Conservation (phyloP, 192 early-diverging fungal species). For the Podila verticillata region DNA sequence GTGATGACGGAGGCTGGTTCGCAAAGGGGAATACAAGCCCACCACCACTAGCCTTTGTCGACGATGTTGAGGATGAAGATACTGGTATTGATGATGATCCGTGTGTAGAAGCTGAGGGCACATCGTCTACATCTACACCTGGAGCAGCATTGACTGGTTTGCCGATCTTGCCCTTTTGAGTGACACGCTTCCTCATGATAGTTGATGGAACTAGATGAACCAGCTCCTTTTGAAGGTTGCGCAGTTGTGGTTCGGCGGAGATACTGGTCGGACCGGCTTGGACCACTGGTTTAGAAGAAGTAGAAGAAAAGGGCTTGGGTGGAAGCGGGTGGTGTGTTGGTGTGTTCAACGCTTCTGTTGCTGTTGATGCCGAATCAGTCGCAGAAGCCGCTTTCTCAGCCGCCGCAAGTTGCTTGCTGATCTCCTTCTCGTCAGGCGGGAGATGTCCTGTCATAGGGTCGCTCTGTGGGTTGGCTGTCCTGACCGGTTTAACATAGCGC, state of each 20-base stretch:
- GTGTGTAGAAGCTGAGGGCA: neutral
- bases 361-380: neutral
- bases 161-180: constrained; percentile 51
- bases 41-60: too few species aligned
- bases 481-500: constrained; percentile 28
- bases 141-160: constrained; percentile 48
- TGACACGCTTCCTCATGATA: constrained; percentile 45
- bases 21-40: too few species aligned
- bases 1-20: neutral
- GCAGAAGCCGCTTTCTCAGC: constrained; percentile 1
- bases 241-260: constrained; percentile 43
- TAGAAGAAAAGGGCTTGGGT: constrained; percentile 19
- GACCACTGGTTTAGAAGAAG: constrained; percentile 10
- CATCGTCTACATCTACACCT: constrained; percentile 36
- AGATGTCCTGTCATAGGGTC: constrained; percentile 51
- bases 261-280: constrained; percentile 42
- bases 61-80: neutral
- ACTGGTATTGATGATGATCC: neutral
- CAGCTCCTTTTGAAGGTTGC: constrained; percentile 45
- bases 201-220: constrained; percentile 40
- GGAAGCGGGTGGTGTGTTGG: constrained; percentile 31
- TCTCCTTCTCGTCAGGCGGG: constrained; percentile 42
- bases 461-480: constrained; percentile 40
- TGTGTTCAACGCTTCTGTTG: neutral
- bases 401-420: constrained; percentile 8